Percentiles rank a stretch among this genome's conserved stretches.
Conservation (phyloP, 352 stramenopile species). For the Blastocystis sp. region DNA sequence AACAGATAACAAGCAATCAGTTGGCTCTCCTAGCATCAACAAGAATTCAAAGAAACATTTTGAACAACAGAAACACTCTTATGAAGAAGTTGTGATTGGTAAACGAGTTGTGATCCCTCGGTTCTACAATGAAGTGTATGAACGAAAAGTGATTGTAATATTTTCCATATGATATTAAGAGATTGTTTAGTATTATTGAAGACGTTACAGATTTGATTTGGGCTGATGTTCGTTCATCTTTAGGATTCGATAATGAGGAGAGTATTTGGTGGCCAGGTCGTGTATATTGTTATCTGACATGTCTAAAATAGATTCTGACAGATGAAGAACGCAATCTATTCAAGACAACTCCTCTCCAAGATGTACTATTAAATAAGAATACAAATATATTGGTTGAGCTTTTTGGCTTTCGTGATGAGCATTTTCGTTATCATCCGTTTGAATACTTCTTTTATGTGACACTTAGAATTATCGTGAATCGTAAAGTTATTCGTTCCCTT, state of each 20-base stretch:
- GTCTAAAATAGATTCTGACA: neutral
- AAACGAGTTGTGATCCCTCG: neutral
- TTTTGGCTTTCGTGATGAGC: constrained; percentile 19
- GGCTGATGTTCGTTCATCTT: neutral
- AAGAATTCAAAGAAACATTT: neutral
- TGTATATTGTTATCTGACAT: neutral
- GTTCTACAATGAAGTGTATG: neutral
- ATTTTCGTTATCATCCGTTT: constrained; percentile 42
- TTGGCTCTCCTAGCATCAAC: neutral
- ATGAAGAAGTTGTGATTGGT: neutral
- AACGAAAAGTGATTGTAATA: neutral
- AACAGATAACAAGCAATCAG: neutral
- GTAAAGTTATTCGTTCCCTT: neutral
- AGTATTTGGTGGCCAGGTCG: constrained; percentile 11
- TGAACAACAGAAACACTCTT: neutral
- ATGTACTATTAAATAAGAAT: neutral
- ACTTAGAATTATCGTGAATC: neutral
- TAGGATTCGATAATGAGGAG: neutral
- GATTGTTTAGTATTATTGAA: constrained; percentile 7
- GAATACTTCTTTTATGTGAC: neutral
- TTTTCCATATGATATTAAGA: neutral
- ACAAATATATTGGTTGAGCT: neutral
- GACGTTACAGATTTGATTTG: constrained; percentile 12
- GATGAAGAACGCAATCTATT: constrained; percentile 33
- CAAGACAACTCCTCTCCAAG: neutral